Conservation (phyloP, 345 rosid species). For the Syzygium aqueum region DNA sequence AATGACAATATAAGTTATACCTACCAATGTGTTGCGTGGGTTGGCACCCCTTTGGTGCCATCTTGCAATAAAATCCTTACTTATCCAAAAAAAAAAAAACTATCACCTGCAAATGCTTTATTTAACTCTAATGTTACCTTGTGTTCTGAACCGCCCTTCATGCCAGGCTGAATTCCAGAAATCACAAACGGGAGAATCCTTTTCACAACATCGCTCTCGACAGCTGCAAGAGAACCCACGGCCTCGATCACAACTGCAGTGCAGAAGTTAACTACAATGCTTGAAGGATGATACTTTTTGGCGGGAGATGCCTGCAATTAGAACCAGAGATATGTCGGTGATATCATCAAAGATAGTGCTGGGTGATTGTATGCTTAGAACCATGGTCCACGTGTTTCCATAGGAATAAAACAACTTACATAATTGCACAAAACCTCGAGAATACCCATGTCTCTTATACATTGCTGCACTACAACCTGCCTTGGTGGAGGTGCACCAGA, state of each 20-base stretch:
- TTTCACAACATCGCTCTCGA: constrained; percentile 61
- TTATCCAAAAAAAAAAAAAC: neutral
- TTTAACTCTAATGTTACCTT: constrained; percentile 38
- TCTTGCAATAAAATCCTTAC: neutral
- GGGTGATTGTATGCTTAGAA: neutral
- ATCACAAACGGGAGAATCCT: constrained; percentile 69
- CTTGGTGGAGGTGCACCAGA: constrained; percentile 92
- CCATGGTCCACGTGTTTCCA: accelerated
- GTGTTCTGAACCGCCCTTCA: constrained; percentile 55
- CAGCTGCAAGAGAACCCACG: constrained; percentile 48
- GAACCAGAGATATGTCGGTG: neutral
- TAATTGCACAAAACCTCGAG: constrained; percentile 73
- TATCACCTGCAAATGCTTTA: neutral
- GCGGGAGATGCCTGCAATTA: constrained; percentile 51
- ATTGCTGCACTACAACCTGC: constrained; percentile 78
- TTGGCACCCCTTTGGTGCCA: neutral
- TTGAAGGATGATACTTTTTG: constrained; percentile 64
- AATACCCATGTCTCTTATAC: constrained; percentile 71
- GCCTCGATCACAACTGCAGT: constrained; percentile 77
- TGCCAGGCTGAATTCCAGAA: constrained; percentile 59
- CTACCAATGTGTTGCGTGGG: neutral
- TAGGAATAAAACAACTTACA: constrained; percentile 33
- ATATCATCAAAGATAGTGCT: neutral
- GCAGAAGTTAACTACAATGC: constrained; percentile 54
- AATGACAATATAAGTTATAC: neutral